Conservation (phyloP, 1,284 basidiomycete genomes). For the Melanopsichium pennsylvanicum region DNA sequence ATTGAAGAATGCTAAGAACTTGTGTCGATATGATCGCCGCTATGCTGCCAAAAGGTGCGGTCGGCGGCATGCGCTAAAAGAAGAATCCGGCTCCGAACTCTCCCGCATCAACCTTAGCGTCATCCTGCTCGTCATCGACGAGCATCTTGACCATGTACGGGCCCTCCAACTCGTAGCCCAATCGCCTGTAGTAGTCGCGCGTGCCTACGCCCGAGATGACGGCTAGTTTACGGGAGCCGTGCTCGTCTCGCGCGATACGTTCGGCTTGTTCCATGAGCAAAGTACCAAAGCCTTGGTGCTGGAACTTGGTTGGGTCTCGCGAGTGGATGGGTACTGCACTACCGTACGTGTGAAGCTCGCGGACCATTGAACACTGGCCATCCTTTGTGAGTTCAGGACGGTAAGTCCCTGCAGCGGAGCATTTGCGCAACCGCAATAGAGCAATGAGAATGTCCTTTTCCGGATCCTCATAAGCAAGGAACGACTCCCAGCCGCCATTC, state of each 20-base stretch:
- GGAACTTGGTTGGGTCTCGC: slow-evolving; percentile 87
- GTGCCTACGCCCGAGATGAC: slow-evolving; percentile 97
- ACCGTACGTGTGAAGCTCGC: slow-evolving; percentile 98
- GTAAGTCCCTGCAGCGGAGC: slow-evolving; percentile 94
- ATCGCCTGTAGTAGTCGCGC: slow-evolving; percentile 88
- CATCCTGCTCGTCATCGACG: slow-evolving; percentile 28
- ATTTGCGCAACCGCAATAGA: slow-evolving; percentile 88
- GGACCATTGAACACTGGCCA: slow-evolving; percentile 86
- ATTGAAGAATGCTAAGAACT: not conserved
- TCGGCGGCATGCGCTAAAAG: slow-evolving; percentile 8
- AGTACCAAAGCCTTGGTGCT: slow-evolving; percentile 86
- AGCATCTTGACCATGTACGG: slow-evolving; percentile 71
- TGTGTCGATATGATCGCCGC: too few relatives aligned
- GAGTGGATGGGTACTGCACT: slow-evolving; percentile 97
- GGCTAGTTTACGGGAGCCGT: slow-evolving; percentile 89
- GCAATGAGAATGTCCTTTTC: slow-evolving; percentile 96
- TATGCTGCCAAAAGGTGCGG: too few relatives aligned
- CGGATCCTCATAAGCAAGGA: slow-evolving; percentile 98
- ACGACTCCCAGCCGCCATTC: slow-evolving; percentile 97
- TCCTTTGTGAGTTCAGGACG: slow-evolving; percentile 85
- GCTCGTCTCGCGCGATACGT: slow-evolving; percentile 95
- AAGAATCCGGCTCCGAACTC: slow-evolving; percentile 13
- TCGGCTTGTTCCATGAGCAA: slow-evolving; percentile 99
- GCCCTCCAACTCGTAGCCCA: slow-evolving; percentile 93
- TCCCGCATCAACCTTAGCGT: not conserved